Conservation (phyloP, 2,329 filamentous ascomycete genomes). For the Phialemoniopsis sp. region DNA sequence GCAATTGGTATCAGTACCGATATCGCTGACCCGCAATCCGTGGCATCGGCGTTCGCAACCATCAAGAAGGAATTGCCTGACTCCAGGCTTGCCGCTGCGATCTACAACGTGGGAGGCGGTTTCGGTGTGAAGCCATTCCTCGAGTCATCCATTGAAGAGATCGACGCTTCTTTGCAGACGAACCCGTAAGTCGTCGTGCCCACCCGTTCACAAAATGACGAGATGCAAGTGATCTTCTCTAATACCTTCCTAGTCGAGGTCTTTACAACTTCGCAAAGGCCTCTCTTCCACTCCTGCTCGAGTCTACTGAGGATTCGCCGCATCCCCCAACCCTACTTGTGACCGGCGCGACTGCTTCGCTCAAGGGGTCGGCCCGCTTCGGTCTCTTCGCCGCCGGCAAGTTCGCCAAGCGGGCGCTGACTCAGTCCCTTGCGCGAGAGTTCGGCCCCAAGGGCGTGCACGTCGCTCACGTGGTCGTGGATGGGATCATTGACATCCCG, state of each 20-base stretch:
- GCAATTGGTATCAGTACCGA: conserved; percentile 70
- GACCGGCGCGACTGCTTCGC: conserved; percentile 79
- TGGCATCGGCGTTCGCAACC: conserved; percentile 57
- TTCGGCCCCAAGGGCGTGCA: conserved; percentile 84
- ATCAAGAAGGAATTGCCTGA: conserved; percentile 56
- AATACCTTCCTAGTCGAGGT: conserved; percentile 43
- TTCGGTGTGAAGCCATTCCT: conserved; percentile 54
- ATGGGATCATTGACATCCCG: conserved; percentile 81
- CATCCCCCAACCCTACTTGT: conserved; percentile 78
- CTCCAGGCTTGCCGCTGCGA: conserved; percentile 55
- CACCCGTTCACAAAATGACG: no score
- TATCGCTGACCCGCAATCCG: conserved; percentile 43
- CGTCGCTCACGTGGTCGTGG: conserved; percentile 76
- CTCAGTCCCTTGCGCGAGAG: conserved; percentile 74
- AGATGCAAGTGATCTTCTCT: no score
- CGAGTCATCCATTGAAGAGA: conserved; percentile 46
- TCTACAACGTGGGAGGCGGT: conserved; percentile 63
- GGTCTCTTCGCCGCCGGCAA: conserved; percentile 73
- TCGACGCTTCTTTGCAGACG: conserved; percentile 38
- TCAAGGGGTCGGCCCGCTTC: conserved; percentile 68
- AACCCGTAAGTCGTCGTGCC: conserved; percentile 45
- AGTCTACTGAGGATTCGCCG: conserved; percentile 47
- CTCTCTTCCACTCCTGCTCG: conserved; percentile 65
- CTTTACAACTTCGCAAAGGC: conserved; percentile 74
- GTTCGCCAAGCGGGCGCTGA: conserved; percentile 71